Conservation (phyloP, 345 rosid genomes). For the Euphorbia lathyris region DNA sequence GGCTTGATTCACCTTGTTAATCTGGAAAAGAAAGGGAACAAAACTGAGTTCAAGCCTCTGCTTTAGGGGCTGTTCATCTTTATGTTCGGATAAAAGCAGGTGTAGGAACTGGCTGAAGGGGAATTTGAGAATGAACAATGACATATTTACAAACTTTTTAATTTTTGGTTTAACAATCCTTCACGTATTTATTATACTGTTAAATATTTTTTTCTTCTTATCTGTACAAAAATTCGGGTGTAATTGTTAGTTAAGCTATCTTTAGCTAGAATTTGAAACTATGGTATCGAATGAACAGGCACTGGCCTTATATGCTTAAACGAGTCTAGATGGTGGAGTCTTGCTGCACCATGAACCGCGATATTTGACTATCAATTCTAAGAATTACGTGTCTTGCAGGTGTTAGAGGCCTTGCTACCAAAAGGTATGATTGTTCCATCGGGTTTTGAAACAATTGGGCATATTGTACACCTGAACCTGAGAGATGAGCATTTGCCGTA, state of each 20-base stretch:
- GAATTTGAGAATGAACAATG: background rate
- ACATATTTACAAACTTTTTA: background rate
- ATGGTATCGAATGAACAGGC: background rate
- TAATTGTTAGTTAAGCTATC: background rate
- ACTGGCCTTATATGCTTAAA: background rate
- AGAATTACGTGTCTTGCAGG: slow-evolving; percentile 37
- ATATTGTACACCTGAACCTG: slow-evolving; percentile 81
- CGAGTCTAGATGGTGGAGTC: background rate
- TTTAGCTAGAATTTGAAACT: background rate
- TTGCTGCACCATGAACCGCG: background rate
- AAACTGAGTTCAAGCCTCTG: background rate
- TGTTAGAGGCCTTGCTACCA: slow-evolving; percentile 80
- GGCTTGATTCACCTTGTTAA: background rate
- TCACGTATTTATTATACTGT: background rate
- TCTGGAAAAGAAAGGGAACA: background rate
- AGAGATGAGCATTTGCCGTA: slow-evolving; percentile 70
- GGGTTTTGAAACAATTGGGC: slow-evolving; percentile 89
- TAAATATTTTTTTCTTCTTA: background rate
- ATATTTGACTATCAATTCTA: slow-evolving; percentile 7
- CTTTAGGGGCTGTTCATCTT: background rate
- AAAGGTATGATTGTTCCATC: slow-evolving; percentile 69
- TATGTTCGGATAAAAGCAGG: background rate
- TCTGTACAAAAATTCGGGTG: background rate
- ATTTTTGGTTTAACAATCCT: background rate
- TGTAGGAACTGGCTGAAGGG: background rate